Conservation (phyloP, 2,329 filamentous ascomycete genomes). For the Thielaviopsis ethacetica region DNA sequence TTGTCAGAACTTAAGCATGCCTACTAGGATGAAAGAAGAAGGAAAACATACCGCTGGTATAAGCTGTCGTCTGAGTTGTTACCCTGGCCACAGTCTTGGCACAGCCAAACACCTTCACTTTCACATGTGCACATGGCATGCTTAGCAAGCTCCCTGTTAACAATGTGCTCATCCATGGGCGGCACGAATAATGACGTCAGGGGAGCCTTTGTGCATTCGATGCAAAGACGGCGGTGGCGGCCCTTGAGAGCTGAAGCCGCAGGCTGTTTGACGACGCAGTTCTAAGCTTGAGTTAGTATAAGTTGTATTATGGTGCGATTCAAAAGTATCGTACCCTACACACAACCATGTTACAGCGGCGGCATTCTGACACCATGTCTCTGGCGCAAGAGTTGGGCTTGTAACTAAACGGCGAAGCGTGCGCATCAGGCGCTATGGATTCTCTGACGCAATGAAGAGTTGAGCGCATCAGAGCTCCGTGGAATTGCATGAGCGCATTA, state of each 20-base stretch:
- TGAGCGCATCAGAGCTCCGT: conserved; percentile 52
- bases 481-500: conserved; percentile 61
- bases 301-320: neutral
- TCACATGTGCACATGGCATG: conserved; percentile 36
- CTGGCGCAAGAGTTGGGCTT: conserved; percentile 68
- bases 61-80: conserved; percentile 44
- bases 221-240: conserved; percentile 69
- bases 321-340: conserved; percentile 50
- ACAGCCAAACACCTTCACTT: conserved; percentile 58
- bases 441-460: conserved; percentile 74
- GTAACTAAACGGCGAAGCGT: conserved; percentile 39
- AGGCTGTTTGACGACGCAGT: conserved; percentile 76
- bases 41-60: conserved; percentile 35
- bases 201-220: conserved; percentile 55
- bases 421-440: conserved; percentile 33
- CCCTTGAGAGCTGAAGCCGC: conserved; percentile 48
- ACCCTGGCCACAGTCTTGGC: conserved; percentile 62
- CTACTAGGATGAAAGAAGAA: neutral
- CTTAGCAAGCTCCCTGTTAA: conserved; percentile 40
- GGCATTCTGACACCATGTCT: conserved; percentile 73
- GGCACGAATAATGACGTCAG: conserved; percentile 38
- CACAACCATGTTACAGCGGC: conserved; percentile 58
- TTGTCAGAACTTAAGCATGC: neutral
- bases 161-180: conserved; percentile 25
- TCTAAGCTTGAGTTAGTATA: conserved; percentile 34